Percentiles rank a stretch among this genome's conserved stretches.
These are phyloP conservation scores for Trichoderma koningii DNA, from an alignment of 2,329 filamentous ascomycete species.

Conservation along the genomic window DNA sequence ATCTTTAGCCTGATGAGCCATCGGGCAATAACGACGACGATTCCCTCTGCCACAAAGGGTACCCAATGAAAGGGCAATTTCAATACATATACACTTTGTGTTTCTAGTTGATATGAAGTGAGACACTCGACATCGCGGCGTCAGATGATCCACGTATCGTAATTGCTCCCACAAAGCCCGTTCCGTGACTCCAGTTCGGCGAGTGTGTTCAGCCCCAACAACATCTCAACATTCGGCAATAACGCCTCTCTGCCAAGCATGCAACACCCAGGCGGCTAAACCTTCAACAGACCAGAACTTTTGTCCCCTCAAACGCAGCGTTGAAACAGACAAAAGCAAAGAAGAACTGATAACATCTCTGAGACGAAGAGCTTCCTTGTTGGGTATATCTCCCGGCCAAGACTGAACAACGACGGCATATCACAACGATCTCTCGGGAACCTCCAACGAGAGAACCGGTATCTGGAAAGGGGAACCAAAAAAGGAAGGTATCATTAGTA, in stretches of 20 bases:
- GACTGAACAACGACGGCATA: neutral
- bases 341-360: neutral
- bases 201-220: no score
- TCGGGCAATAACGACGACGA: no score
- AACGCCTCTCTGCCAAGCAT: neutral
- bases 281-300: neutral
- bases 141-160: no score
- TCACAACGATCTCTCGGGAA: neutral
- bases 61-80: no score
- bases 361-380: neutral
- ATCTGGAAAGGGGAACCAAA: neutral
- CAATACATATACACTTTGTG: no score
- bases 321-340: neutral
- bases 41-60: no score
- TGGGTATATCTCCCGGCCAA: constrained; percentile 12
- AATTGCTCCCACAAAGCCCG: no score
- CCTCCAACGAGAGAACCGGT: neutral
- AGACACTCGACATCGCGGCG: no score
- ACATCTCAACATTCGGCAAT: neutral
- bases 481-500: neutral
- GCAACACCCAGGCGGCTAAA: neutral
- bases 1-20: neutral
- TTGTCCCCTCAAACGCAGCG: neutral
- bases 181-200: no score
- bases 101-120: no score